Evolutionary conservation across 1,284 basidiomycete species (phyloP), one percentile per base, ranked within the genome.

Genomic region (Ustilago bromivora): DNA sequence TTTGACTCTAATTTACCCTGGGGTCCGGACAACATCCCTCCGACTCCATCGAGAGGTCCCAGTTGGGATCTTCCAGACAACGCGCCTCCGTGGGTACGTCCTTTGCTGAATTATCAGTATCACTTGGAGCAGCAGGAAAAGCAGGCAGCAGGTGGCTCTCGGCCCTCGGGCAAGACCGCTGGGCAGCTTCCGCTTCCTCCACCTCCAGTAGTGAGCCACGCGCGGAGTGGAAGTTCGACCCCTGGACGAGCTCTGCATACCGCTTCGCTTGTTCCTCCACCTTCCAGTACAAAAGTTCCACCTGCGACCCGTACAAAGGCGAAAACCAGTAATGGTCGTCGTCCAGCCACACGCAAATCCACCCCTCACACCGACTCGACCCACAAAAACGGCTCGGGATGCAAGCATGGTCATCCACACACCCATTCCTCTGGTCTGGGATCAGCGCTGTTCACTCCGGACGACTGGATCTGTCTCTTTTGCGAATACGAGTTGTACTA

Each of bases 401-500:
- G 63, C 65, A 64, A 63, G 51, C 57, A 62, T n/a, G 65, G 61
- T 4, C 69, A 66, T 13, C 41, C 56, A 35, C 52, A 62, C 34
- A 53, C 53, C 13, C 52, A 54, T 49, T 13, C 40, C 46, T 53
- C 38, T 31, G 71, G 56, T 34, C 58, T 53, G n/a, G 61, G 67
- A 57, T 74, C 76, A 13, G 77, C 61, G 28, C 60, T 61, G 61
- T 82, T 70, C 65, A 77, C 63, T 23, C 35, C 51, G 10, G 77
- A 75, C 34, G 81, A 82, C 38, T 86, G 84, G 83, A 70, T 87
- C 38, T 87, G 87, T 68, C 31, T 83, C 7, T 86, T 87, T 62
- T 87, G 87, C 80, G 87, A 87, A 51, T 87, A 87, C 70, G 81
- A 86, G 65, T 66, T 87, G 46, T 84, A 85, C 61, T 87, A 85